Conservation (phyloP, 345 rosid species). For the Euclidium syriacum region DNA sequence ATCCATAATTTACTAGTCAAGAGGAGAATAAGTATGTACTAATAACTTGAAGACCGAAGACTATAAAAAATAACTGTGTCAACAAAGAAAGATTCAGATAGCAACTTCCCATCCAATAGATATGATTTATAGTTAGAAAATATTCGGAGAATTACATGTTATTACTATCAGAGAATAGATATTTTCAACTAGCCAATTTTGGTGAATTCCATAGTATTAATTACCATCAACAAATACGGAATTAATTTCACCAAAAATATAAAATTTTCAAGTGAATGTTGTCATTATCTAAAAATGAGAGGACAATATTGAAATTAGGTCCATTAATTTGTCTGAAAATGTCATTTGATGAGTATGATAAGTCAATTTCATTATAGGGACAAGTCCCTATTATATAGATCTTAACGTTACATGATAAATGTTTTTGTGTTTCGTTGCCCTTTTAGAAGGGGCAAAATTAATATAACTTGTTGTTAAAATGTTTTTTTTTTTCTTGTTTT, state of each 20-base stretch:
- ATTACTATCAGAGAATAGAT: too few relatives aligned
- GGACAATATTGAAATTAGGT: slow-evolving; percentile 14
- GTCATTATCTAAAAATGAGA: slow-evolving; percentile 21
- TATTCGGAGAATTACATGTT: background rate
- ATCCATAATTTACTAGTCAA: too few relatives aligned
- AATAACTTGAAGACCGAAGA: slow-evolving; percentile 6
- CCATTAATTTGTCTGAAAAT: slow-evolving; percentile 18
- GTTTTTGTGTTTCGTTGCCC: slow-evolving; percentile 30
- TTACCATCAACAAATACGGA: slow-evolving; percentile 6
- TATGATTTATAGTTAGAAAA: background rate
- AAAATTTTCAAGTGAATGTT: background rate
- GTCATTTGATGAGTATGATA: slow-evolving; percentile 27
- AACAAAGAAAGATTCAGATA: slow-evolving; percentile 13
- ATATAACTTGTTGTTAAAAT: background rate
- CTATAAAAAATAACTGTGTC: slow-evolving; percentile 6
- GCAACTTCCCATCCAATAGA: slow-evolving; percentile 15
- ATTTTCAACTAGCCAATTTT: background rate
- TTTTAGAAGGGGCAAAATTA: slow-evolving; percentile 17
- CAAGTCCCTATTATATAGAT: background rate
- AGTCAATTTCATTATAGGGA: slow-evolving; percentile 21
- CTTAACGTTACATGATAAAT: slow-evolving; percentile 25
- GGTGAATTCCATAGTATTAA: background rate
- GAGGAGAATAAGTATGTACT: background rate
- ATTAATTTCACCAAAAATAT: slow-evolving; percentile 8
- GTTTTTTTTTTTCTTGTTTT: too few relatives aligned